These are phyloP conservation scores for Fraxinus nigra DNA, from an alignment of 305 asterid species.

Conservation along the genomic window DNA sequence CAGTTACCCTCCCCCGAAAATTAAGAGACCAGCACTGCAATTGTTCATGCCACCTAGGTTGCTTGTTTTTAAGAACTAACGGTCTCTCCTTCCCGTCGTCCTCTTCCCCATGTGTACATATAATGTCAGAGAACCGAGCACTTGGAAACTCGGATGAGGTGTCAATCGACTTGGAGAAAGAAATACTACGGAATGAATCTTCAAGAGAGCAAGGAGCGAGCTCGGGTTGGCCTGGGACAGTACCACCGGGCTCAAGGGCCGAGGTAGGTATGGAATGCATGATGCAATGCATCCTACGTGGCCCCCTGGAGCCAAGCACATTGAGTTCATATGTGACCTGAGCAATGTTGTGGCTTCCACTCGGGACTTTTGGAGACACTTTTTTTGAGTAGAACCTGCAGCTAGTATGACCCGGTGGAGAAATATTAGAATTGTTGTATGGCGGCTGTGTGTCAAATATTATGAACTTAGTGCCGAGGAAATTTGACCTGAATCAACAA, in stretches of 20 bases:
- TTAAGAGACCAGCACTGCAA: constrained; percentile 41
- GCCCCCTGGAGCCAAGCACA: constrained; percentile 42
- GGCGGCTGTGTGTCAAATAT: constrained; percentile 34
- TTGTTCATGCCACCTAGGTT: constrained; percentile 41
- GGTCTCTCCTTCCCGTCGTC: constrained; percentile 29
- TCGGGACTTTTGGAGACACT: constrained; percentile 38
- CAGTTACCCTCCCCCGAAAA: constrained; percentile 37
- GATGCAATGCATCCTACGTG: constrained; percentile 37
- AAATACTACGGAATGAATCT: constrained; percentile 34
- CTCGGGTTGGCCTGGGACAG: constrained; percentile 37
- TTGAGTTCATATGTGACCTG: constrained; percentile 37
- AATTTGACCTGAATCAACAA: constrained; percentile 28
- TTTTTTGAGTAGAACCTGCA: constrained; percentile 33
- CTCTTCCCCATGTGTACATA: constrained; percentile 16
- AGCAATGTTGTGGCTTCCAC: constrained; percentile 31
- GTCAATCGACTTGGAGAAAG: constrained; percentile 27
- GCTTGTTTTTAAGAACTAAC: constrained; percentile 34
- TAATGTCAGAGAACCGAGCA: constrained; percentile 30
- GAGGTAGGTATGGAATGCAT: constrained; percentile 35
- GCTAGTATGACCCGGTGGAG: constrained; percentile 28
- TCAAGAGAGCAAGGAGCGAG: constrained; percentile 30
- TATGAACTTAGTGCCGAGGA: constrained; percentile 35
- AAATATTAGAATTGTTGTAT: constrained; percentile 23
- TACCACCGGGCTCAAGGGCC: constrained; percentile 34
- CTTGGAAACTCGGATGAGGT: constrained; percentile 30